Evolutionary conservation across 129 eudicot genomes (phyloP).

Genomic region (Helianthus tuberosus): DNA sequence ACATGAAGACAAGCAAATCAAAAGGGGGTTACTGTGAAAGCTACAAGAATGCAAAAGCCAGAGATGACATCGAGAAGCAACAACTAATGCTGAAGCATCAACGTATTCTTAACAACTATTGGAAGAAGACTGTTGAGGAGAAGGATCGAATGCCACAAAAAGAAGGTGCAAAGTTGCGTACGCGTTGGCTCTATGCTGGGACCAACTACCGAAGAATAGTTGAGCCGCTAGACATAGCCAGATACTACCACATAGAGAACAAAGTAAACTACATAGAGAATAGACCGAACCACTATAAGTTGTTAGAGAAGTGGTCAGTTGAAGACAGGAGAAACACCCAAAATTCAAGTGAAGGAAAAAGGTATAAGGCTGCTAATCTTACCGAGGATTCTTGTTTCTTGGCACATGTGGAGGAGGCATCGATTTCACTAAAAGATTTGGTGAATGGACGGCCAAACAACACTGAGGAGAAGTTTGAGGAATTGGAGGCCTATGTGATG

Average conservation of each 20-base stretch:
- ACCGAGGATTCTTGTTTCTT: conserved; percentile 55
- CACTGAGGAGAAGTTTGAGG: background rate
- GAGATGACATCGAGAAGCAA: background rate
- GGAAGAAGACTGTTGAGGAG: conserved; percentile 36
- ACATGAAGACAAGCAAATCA: conserved; percentile 29
- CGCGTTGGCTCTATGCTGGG: conserved; percentile 30
- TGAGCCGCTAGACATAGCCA: conserved; percentile 46
- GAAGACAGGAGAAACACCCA: no score
- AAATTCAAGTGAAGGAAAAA: conserved; percentile 6
- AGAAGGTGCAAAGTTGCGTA: conserved; percentile 32
- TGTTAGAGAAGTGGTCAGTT: conserved; percentile 52
- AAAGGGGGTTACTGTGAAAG: conserved; percentile 44
- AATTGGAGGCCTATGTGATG: conserved; percentile 43
- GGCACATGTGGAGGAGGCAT: conserved; percentile 57
- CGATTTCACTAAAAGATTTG: conserved; percentile 20
- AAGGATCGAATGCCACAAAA: conserved; percentile 42
- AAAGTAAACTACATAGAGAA: conserved; percentile 24
- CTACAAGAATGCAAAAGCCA: conserved; percentile 23
- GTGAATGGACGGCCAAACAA: conserved; percentile 12
- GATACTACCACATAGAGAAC: conserved; percentile 35
- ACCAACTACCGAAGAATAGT: no score
- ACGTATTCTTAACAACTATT: conserved; percentile 33
- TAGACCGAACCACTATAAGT: conserved; percentile 25
- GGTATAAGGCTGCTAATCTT: conserved; percentile 28
- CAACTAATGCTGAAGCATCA: conserved; percentile 11